Evolutionary conservation across 108 stramenopile species (phyloP).

Genomic region (Bacterosira constricta): DNA sequence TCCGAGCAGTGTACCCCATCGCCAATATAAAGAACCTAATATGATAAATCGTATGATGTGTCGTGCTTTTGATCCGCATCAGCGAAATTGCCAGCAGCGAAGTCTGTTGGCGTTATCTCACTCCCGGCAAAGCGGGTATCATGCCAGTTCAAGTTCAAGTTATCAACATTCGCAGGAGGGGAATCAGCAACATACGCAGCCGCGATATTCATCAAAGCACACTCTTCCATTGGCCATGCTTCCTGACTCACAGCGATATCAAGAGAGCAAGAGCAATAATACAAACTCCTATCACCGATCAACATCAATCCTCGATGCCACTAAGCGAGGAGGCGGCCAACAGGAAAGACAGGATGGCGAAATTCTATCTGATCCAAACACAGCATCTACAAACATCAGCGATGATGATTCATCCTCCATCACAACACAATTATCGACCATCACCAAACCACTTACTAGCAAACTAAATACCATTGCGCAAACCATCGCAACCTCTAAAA

Average conservation of each 20-base stretch:
- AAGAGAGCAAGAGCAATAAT: not conserved
- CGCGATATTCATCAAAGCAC: too few relatives aligned
- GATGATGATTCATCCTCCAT: not conserved
- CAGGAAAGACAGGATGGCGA: not conserved
- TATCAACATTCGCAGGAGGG: too few relatives aligned
- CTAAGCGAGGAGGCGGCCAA: not conserved
- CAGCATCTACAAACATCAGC: not conserved
- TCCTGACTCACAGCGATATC: not conserved
- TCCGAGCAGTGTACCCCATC: too few relatives aligned
- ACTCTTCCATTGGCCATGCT: conserved; percentile 11
- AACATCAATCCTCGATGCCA: conserved; percentile 13
- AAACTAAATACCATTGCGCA: too few relatives aligned
- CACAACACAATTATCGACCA: not conserved
- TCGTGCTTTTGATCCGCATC: too few relatives aligned
- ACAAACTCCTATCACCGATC: not conserved
- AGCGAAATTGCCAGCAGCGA: too few relatives aligned
- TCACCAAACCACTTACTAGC: not conserved
- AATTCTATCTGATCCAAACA: not conserved
- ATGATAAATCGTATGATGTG: too few relatives aligned
- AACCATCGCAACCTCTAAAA: conserved; percentile 21
- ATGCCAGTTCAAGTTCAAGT: too few relatives aligned
- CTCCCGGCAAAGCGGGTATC: too few relatives aligned
- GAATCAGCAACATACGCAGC: too few relatives aligned
- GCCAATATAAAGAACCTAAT: too few relatives aligned
- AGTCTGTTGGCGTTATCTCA: too few relatives aligned